Evolutionary conservation across 2,329 filamentous ascomycete genomes (phyloP).

Genomic region (Pseudogymnoascus sp.): DNA sequence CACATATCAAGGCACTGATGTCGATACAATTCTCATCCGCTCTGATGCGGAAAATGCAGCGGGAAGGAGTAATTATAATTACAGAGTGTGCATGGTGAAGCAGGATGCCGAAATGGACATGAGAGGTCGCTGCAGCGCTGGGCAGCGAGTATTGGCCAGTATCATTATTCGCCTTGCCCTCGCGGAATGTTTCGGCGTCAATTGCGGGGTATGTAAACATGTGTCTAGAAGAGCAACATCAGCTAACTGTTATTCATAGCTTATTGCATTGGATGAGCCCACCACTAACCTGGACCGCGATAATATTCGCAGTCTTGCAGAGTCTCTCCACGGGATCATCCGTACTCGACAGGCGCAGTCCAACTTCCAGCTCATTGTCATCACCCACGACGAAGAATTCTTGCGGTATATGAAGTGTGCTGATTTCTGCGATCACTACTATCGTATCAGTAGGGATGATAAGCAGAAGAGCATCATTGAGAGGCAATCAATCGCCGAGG

Average conservation of each 20-base stretch:
- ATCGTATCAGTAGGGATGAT: conserved; percentile 73
- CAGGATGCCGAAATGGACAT: conserved; percentile 98
- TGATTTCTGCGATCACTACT: conserved; percentile 91
- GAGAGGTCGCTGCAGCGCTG: conserved; percentile 93
- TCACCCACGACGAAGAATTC: conserved; percentile 98
- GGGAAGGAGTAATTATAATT: conserved; percentile 84
- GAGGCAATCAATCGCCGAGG: conserved; percentile 38
- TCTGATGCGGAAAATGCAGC: conserved; percentile 75
- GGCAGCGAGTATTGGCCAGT: conserved; percentile 90
- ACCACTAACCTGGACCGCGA: conserved; percentile 94
- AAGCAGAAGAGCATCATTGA: conserved; percentile 84
- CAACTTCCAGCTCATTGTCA: conserved; percentile 97
- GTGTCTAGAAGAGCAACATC: background rate
- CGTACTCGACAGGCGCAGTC: conserved; percentile 71
- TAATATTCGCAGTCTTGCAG: conserved; percentile 85
- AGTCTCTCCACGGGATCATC: conserved; percentile 82
- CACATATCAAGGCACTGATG: conserved; percentile 94
- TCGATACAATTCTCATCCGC: conserved; percentile 91
- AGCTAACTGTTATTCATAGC: conserved; percentile 25
- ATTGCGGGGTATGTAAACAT: conserved; percentile 58
- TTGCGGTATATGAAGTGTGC: conserved; percentile 85
- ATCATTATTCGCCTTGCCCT: conserved; percentile 97
- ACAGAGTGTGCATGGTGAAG: conserved; percentile 96
- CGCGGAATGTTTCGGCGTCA: conserved; percentile 91
- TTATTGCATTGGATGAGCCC: conserved; percentile 94